Conservation (phyloP, 495 filamentous ascomycete genomes). For the Penicillium goetzii region DNA sequence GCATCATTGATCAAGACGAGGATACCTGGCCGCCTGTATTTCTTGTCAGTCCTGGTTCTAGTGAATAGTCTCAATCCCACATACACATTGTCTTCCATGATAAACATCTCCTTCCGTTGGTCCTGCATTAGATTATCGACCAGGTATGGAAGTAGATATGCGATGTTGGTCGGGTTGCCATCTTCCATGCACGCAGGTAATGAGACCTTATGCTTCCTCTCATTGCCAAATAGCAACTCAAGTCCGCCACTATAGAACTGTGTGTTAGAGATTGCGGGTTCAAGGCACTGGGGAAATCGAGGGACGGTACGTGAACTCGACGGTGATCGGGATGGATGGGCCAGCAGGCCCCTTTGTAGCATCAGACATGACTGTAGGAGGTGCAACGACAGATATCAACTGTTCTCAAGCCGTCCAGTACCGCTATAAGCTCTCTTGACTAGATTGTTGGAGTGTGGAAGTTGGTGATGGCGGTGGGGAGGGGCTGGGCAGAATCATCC, state of each 20-base stretch:
- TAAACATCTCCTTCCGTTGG: constrained; percentile 83
- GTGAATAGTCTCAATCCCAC: constrained; percentile 31
- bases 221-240: constrained; percentile 90
- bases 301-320: constrained; percentile 71
- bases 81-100: constrained; percentile 86
- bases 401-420: neutral
- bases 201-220: constrained; percentile 68
- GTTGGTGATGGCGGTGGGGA: constrained; percentile 17
- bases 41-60: constrained; percentile 10
- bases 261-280: constrained; percentile 18
- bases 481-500: constrained; percentile 29
- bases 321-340: constrained; percentile 55
- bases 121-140: constrained; percentile 85
- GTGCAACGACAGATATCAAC: neutral
- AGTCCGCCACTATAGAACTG: constrained; percentile 72
- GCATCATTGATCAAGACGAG: constrained; percentile 96
- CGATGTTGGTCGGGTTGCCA: constrained; percentile 66
- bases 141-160: constrained; percentile 79
- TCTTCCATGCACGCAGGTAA: constrained; percentile 65
- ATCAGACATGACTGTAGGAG: constrained; percentile 15
- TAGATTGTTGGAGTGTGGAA: constrained; percentile 5
- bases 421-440: neutral
- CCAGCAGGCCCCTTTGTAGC: constrained; percentile 14
- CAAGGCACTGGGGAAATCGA: neutral
- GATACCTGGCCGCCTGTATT: constrained; percentile 84